phyloP scores from a whole-genome alignment of 176 grass and related monocot species.

The Carex cristatella region DNA sequence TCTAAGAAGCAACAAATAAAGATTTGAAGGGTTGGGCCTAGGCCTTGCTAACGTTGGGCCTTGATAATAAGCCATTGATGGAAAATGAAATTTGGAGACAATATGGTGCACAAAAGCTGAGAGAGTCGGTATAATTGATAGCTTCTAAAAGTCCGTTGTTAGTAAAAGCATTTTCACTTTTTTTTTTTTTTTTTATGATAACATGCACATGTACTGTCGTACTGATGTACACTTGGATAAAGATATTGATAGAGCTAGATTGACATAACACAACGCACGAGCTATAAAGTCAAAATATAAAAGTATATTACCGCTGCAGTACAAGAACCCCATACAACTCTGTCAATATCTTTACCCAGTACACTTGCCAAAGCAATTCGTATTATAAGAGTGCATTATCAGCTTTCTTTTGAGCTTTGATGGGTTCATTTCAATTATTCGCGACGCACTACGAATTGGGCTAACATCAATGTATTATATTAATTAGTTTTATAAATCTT shows the following conservation, averaged over 20 bases:
- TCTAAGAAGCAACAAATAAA: no score
- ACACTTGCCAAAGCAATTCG: neutral
- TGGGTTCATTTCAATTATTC: neutral
- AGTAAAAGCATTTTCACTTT: neutral
- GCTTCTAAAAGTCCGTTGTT: neutral
- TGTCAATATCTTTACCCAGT: no score
- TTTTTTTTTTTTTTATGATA: neutral
- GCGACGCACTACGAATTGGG: neutral
- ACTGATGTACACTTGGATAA: no score
- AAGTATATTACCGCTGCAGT: no score
- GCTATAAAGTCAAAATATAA: no score
- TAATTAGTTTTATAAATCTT: neutral
- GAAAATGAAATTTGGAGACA: neutral
- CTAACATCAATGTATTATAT: neutral
- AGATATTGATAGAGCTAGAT: no score
- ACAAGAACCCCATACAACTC: no score
- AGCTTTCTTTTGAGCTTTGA: neutral
- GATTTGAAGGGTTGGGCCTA: neutral
- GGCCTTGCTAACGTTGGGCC: neutral
- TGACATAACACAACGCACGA: no score
- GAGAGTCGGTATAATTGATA: neutral
- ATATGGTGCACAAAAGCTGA: neutral
- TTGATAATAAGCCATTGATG: neutral
- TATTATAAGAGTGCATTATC: neutral
- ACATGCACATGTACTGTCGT: neutral